These are phyloP conservation scores for Curvularia eragrostidis DNA, from an alignment of 2,329 filamentous ascomycete species.

Conservation along the genomic window DNA sequence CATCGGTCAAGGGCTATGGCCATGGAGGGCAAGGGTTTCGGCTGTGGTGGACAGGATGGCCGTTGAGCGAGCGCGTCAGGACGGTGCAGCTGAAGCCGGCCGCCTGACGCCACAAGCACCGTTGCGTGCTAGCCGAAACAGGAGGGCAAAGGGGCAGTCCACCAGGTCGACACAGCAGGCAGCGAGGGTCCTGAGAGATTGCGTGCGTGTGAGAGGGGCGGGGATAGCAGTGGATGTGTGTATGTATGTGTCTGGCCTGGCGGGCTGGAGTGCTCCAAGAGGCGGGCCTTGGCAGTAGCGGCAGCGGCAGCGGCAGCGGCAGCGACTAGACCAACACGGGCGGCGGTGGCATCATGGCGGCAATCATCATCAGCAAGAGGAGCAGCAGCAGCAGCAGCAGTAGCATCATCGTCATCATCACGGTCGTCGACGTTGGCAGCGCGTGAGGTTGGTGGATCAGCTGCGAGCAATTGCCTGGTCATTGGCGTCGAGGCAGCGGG, in stretches of 20 bases:
- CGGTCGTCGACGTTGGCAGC: background rate
- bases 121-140: conserved; percentile 18
- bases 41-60: conserved; percentile 13
- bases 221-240: too few species aligned
- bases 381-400: background rate
- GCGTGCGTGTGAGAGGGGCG: background rate
- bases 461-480: background rate
- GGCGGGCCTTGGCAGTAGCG: background rate
- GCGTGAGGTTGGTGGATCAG: background rate
- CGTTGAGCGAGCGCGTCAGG: conserved; percentile 16
- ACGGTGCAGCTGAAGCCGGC: conserved; percentile 12
- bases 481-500: conserved; percentile 8
- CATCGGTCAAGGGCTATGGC: conserved; percentile 15
- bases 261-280: background rate
- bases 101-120: conserved; percentile 14
- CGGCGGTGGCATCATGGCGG: background rate
- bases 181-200: background rate
- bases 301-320: background rate
- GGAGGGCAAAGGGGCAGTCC: conserved; percentile 1
- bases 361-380: background rate
- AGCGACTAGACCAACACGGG: background rate
- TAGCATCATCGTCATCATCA: background rate
- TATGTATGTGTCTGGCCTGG: background rate
- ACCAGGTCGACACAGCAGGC: background rate
- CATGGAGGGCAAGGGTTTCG: conserved; percentile 7